Conservation (phyloP, 1,139 yeast genomes). For the Sugiyamaella grinbergsii region DNA sequence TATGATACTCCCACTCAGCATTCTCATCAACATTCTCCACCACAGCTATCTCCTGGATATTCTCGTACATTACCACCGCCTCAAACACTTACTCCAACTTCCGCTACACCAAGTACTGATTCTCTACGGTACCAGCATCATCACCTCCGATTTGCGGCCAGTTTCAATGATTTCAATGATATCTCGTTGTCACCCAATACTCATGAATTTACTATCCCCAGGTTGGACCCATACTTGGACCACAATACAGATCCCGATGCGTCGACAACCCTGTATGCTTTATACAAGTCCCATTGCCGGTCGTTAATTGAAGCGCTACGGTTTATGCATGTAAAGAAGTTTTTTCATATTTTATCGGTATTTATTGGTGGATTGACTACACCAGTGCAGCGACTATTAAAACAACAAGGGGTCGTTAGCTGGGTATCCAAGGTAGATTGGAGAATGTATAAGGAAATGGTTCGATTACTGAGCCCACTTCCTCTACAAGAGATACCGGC, state of each 20-base stretch:
- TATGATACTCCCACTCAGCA: constrained; percentile 17
- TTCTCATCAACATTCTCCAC: constrained; percentile 7
- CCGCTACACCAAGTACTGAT: constrained; percentile 13
- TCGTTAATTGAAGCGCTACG: constrained; percentile 65
- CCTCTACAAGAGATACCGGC: constrained; percentile 64
- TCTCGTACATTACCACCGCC: constrained; percentile 8
- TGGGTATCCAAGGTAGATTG: constrained; percentile 74
- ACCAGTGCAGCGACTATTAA: constrained; percentile 64
- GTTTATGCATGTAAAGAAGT: constrained; percentile 64
- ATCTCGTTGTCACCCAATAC: constrained; percentile 30
- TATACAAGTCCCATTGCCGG: constrained; percentile 65
- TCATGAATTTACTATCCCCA: constrained; percentile 50
- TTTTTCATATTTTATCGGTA: constrained; percentile 55
- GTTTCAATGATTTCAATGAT: constrained; percentile 27
- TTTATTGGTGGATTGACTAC: constrained; percentile 65
- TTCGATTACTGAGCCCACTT: constrained; percentile 65
- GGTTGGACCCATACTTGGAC: constrained; percentile 52
- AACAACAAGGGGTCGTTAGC: constrained; percentile 51
- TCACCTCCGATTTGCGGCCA: constrained; percentile 23
- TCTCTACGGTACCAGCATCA: constrained; percentile 3
- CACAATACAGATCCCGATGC: constrained; percentile 57
- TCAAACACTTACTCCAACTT: neutral
- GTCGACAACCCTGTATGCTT: constrained; percentile 60
- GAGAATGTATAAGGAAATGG: constrained; percentile 59
- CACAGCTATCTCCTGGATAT: constrained; percentile 9